phyloP scores from a whole-genome alignment of 805 yeast genomes.

The Candida boleticola region DNA sequence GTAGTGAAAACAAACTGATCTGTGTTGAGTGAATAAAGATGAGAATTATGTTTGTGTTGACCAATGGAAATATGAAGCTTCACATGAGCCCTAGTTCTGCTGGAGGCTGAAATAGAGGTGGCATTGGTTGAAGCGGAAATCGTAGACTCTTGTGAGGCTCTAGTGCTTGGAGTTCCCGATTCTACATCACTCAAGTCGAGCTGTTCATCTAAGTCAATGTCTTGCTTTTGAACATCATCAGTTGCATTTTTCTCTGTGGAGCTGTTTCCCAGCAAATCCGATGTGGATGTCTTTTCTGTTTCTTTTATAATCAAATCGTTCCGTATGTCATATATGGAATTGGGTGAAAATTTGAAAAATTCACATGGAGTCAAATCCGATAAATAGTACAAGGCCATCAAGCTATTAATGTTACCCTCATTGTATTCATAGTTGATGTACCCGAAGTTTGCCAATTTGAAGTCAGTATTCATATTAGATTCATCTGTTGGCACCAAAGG shows the following conservation, averaged over 20 bases:
- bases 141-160: not conserved
- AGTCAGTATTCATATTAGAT: slow-evolving; percentile 16
- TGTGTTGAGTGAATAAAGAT: slow-evolving; percentile 13
- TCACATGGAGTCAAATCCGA: slow-evolving; percentile 45
- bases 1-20: slow-evolving; percentile 1
- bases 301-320: slow-evolving; percentile 6
- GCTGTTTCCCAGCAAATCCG: not conserved
- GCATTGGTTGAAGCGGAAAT: not conserved
- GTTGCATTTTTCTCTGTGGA: too few species aligned
- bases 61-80: slow-evolving; percentile 27
- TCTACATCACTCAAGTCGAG: slow-evolving; percentile 9
- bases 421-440: slow-evolving; percentile 46
- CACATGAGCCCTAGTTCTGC: not conserved
- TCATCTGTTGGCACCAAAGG: slow-evolving; percentile 32
- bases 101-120: not conserved
- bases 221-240: slow-evolving; percentile 8
- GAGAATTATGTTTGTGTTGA: slow-evolving; percentile 37
- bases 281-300: too few species aligned
- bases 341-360: slow-evolving; percentile 38
- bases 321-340: slow-evolving; percentile 25
- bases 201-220: slow-evolving; percentile 12
- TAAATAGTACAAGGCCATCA: slow-evolving; percentile 48
- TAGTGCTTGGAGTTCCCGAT: slow-evolving; percentile 1
- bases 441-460: slow-evolving; percentile 45
- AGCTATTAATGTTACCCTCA: slow-evolving; percentile 43